Conservation (phyloP, 2,329 filamentous ascomycete genomes). For the Apiospora koreana region DNA sequence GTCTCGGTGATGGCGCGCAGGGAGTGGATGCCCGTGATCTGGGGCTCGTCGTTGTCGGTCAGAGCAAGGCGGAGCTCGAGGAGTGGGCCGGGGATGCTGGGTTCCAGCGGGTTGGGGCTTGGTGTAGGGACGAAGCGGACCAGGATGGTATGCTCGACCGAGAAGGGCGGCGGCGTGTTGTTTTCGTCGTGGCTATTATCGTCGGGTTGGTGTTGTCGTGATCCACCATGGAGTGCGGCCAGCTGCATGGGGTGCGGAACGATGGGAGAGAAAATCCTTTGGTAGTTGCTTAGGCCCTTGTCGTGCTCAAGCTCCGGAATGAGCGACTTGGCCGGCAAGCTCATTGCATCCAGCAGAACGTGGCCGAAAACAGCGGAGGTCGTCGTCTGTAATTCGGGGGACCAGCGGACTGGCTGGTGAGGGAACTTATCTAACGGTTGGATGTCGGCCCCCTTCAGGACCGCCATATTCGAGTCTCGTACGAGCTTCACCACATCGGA, state of each 20-base stretch:
- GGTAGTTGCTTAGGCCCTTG: slow-evolving; percentile 14
- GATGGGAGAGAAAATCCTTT: slow-evolving; percentile 44
- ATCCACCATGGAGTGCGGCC: slow-evolving; percentile 18
- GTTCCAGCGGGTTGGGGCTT: slow-evolving; percentile 16
- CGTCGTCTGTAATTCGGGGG: slow-evolving; percentile 19
- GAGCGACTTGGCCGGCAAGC: slow-evolving; percentile 12
- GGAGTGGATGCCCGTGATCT: slow-evolving; percentile 31
- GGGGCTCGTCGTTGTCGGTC: slow-evolving; percentile 29
- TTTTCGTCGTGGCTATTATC: slow-evolving; percentile 17
- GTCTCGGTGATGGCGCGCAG: slow-evolving; percentile 41
- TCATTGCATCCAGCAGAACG: slow-evolving; percentile 36
- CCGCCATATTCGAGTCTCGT: background rate
- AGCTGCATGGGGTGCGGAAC: slow-evolving; percentile 50
- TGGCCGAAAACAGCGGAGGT: slow-evolving; percentile 53
- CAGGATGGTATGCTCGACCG: slow-evolving; percentile 38
- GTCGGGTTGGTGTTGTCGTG: background rate
- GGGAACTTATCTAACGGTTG: background rate
- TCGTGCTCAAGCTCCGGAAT: background rate
- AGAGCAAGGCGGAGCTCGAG: slow-evolving; percentile 41
- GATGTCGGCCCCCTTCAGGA: background rate
- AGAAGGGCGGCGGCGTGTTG: slow-evolving; percentile 20
- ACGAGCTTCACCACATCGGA: background rate
- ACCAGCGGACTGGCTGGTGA: slow-evolving; percentile 26
- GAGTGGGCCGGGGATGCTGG: slow-evolving; percentile 28
- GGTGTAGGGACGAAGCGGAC: slow-evolving; percentile 47